phyloP scores from a whole-genome alignment of 257 asterid genomes.

The Plectranthus barbatus region DNA sequence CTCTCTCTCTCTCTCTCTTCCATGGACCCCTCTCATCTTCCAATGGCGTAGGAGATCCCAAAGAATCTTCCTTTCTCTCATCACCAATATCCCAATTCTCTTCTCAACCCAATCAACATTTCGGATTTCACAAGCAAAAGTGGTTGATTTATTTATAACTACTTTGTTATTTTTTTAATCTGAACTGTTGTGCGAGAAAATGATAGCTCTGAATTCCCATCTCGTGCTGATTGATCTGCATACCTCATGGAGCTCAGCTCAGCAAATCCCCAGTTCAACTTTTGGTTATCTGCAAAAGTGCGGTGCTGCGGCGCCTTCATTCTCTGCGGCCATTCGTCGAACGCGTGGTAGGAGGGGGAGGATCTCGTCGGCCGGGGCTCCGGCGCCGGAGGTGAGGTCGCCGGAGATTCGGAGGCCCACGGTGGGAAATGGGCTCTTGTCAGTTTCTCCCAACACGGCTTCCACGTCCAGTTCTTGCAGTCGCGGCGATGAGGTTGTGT shows the following conservation, averaged over 20 bases:
- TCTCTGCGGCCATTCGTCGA: slow-evolving; percentile 69
- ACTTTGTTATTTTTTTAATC: not conserved
- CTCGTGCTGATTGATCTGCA: slow-evolving; percentile 63
- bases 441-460: slow-evolving; percentile 31
- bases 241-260: slow-evolving; percentile 54
- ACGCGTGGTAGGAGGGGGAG: slow-evolving; percentile 38
- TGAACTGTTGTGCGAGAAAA: slow-evolving; percentile 15
- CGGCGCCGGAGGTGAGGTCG: slow-evolving; percentile 34
- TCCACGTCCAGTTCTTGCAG: slow-evolving; percentile 42
- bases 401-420: slow-evolving; percentile 74
- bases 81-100: slow-evolving; percentile 27
- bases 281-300: slow-evolving; percentile 35
- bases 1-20: slow-evolving; percentile 9
- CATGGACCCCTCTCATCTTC: slow-evolving; percentile 25
- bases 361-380: slow-evolving; percentile 41
- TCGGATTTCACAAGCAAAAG: not conserved
- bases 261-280: slow-evolving; percentile 55
- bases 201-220: slow-evolving; percentile 69
- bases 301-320: slow-evolving; percentile 17
- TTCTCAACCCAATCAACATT: slow-evolving; percentile 17
- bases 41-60: slow-evolving; percentile 44
- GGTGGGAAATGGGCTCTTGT: slow-evolving; percentile 49
- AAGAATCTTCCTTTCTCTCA: slow-evolving; percentile 52
- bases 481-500: slow-evolving; percentile 43
- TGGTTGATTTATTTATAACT: not conserved